A percentile compares a stretch with the other conserved stretches of the same genome.
Conservation (phyloP, 208 protist genomes). For the Tritrichomonas foetus region DNA sequence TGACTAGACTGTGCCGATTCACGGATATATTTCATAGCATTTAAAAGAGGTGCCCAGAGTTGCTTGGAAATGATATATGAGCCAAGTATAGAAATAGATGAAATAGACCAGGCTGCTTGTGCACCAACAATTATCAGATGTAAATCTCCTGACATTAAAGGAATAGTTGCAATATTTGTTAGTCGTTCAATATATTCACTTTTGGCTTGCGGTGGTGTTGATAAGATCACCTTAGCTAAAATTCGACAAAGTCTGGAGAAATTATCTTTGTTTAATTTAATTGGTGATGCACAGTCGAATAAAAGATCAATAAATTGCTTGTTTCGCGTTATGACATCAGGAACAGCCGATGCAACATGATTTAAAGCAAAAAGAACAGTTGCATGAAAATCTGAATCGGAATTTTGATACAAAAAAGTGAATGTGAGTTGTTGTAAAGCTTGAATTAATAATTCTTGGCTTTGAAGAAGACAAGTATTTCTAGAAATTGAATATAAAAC, state of each 20-base stretch:
- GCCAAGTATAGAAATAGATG: background rate
- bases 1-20: too few species aligned
- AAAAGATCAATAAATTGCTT: background rate
- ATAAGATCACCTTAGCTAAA: background rate
- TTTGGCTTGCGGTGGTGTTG: background rate
- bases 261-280: background rate
- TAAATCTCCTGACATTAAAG: background rate
- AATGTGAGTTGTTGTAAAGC: too few species aligned
- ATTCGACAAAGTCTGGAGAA: background rate
- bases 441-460: too few species aligned
- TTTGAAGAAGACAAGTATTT: too few species aligned
- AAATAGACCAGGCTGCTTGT: background rate
- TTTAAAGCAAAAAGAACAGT: background rate
- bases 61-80: background rate
- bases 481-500: too few species aligned
- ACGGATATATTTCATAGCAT: background rate
- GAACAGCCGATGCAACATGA: background rate
- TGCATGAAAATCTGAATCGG: background rate
- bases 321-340: background rate
- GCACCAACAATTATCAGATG: background rate
- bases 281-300: background rate
- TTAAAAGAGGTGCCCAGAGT: background rate
- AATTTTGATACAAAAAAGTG: too few species aligned
- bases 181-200: background rate
- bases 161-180: background rate